Percentiles rank a stretch among this genome's conserved stretches.
These are phyloP conservation scores for Aspergillus costaricaensis DNA, from an alignment of 2,329 filamentous ascomycete species.

Conservation along the genomic window DNA sequence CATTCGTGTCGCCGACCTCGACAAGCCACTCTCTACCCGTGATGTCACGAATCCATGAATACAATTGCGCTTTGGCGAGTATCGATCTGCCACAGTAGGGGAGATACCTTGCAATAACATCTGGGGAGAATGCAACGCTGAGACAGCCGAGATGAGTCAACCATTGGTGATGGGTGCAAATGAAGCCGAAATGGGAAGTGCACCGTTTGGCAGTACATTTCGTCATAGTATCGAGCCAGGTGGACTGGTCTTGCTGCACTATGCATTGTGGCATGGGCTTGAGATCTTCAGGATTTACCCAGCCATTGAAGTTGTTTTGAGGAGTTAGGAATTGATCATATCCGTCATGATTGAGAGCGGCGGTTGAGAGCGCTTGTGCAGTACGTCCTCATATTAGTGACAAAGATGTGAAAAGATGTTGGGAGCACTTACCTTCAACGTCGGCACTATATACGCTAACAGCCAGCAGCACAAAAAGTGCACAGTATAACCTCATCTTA, in stretches of 20 bases:
- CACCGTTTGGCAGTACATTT: slow-evolving; percentile 6
- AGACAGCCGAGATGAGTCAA: slow-evolving; percentile 13
- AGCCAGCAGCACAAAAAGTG: background rate
- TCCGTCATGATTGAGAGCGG: background rate
- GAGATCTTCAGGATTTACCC: slow-evolving; percentile 11
- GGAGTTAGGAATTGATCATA: background rate
- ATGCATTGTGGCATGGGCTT: slow-evolving; percentile 9
- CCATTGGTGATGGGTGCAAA: slow-evolving; percentile 11
- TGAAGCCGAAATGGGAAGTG: background rate
- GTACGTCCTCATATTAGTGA: background rate
- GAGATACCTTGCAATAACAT: slow-evolving; percentile 3
- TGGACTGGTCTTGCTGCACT: slow-evolving; percentile 11
- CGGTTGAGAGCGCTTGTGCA: background rate
- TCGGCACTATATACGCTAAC: background rate
- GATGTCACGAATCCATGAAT: slow-evolving; percentile 4
- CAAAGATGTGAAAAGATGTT: background rate
- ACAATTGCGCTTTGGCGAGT: slow-evolving; percentile 12
- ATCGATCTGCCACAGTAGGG: slow-evolving; percentile 7
- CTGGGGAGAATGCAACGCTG: background rate
- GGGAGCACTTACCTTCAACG: background rate
- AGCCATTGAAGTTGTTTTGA: slow-evolving; percentile 7
- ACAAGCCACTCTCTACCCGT: slow-evolving; percentile 12
- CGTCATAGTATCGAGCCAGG: slow-evolving; percentile 4
- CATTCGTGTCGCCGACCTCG: slow-evolving; percentile 9
- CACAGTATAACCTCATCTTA: background rate